These are phyloP conservation scores for Giardia muris DNA, from an alignment of 208 protist species.

Conservation along the genomic window DNA sequence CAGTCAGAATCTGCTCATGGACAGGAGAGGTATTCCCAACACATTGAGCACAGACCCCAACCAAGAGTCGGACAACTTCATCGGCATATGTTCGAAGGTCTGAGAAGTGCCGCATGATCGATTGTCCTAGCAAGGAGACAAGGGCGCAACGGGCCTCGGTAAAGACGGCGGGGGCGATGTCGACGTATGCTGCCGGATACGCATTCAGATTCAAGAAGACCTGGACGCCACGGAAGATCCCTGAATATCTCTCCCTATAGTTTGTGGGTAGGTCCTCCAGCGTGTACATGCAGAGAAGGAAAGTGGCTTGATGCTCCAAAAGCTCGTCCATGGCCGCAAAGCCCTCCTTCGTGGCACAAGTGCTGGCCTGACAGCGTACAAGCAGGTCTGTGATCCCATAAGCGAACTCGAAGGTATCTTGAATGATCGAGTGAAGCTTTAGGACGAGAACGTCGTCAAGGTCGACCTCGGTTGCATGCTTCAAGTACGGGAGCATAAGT, in stretches of 20 bases:
- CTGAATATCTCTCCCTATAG: background rate
- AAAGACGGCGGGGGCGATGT: background rate
- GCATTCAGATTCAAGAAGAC: background rate
- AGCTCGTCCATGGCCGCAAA: background rate
- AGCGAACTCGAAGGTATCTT: background rate
- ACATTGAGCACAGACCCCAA: too few relatives aligned
- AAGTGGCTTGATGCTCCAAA: background rate
- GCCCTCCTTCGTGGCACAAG: background rate
- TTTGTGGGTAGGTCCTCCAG: background rate
- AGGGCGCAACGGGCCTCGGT: background rate
- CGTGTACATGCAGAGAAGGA: background rate
- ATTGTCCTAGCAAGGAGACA: background rate
- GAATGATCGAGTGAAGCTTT: background rate
- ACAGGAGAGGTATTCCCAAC: too few relatives aligned
- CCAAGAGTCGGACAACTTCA: background rate
- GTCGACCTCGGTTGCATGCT: background rate
- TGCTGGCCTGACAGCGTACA: background rate
- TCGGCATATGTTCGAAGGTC: background rate
- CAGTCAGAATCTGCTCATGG: too few relatives aligned
- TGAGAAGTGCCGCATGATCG: background rate
- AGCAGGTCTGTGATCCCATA: background rate
- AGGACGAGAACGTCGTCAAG: background rate
- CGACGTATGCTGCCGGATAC: background rate
- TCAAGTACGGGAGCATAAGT: background rate
- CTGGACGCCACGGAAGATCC: background rate